Evolutionary conservation across 2,329 filamentous ascomycete species (phyloP).

Genomic region (Stemphylium vesicarium): DNA sequence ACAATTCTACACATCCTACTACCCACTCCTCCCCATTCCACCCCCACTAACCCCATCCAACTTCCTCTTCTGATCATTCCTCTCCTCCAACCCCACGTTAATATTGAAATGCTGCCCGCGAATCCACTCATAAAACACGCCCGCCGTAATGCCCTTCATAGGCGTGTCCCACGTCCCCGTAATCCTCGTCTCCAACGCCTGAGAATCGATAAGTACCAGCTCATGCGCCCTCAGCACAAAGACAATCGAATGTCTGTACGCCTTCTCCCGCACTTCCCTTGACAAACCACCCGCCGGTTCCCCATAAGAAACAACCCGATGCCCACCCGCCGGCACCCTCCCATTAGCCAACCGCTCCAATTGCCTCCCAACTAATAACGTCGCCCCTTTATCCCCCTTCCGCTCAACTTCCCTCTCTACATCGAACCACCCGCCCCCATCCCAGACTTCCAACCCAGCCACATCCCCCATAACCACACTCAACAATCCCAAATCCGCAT

Average conservation of each 20-base stretch:
- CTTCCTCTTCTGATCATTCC: slow-evolving; percentile 38
- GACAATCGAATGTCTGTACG: slow-evolving; percentile 45
- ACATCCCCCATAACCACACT: slow-evolving; percentile 44
- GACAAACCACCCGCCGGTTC: background rate
- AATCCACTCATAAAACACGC: slow-evolving; percentile 41
- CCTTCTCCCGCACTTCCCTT: background rate
- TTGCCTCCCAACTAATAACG: slow-evolving; percentile 41
- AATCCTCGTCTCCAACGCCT: slow-evolving; percentile 34
- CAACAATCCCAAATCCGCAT: slow-evolving; percentile 45
- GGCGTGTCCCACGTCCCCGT: slow-evolving; percentile 38
- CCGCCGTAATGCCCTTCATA: slow-evolving; percentile 38
- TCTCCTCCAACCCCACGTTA: slow-evolving; percentile 41
- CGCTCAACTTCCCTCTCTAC: slow-evolving; percentile 37
- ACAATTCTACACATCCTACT: background rate
- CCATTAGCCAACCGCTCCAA: slow-evolving; percentile 38
- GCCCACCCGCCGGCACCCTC: slow-evolving; percentile 41
- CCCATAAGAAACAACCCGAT: slow-evolving; percentile 46
- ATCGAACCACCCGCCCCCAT: slow-evolving; percentile 30
- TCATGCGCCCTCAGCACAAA: slow-evolving; percentile 47
- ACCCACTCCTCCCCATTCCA: background rate
- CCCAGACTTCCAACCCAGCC: slow-evolving; percentile 48
- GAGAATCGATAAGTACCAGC: slow-evolving; percentile 32
- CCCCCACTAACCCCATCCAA: background rate
- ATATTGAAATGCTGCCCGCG: slow-evolving; percentile 45
- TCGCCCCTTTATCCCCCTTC: slow-evolving; percentile 24